These are phyloP conservation scores for Aegilops speltoides DNA, from an alignment of 176 grass and related monocot species.

Conservation along the genomic window DNA sequence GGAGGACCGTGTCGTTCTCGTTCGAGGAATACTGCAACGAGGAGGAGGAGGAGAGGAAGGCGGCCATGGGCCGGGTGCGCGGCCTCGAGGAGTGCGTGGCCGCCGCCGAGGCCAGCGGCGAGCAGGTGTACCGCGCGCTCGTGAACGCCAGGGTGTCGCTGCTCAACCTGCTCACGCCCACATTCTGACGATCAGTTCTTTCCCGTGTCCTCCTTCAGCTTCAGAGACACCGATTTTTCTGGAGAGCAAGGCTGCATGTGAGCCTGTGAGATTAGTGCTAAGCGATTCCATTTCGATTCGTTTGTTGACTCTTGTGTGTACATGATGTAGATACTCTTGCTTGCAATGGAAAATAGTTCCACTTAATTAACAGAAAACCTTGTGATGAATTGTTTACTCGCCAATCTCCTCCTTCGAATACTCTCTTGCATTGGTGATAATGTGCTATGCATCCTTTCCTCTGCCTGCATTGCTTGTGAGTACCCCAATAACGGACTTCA, in stretches of 20 bases:
- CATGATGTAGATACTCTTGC: slow-evolving; percentile 45
- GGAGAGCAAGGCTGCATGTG: slow-evolving; percentile 7
- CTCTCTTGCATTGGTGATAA: not conserved
- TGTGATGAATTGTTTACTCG: not conserved
- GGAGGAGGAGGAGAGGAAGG: slow-evolving; percentile 68
- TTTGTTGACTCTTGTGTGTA: slow-evolving; percentile 38
- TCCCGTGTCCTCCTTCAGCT: not conserved
- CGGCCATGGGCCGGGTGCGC: slow-evolving; percentile 44
- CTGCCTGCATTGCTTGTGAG: slow-evolving; percentile 5
- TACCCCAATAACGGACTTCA: not conserved
- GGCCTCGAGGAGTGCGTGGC: slow-evolving; percentile 59
- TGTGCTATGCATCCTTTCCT: too few relatives aligned
- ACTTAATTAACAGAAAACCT: not conserved
- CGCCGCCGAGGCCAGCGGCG: slow-evolving; percentile 47
- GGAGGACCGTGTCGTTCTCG: slow-evolving; percentile 32
- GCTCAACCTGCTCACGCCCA: slow-evolving; percentile 72
- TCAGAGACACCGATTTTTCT: not conserved
- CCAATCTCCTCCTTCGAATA: not conserved
- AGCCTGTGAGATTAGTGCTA: slow-evolving; percentile 22
- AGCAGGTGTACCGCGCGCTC: slow-evolving; percentile 61
- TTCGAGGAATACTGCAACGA: slow-evolving; percentile 51
- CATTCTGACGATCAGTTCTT: slow-evolving; percentile 30
- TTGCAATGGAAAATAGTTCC: slow-evolving; percentile 16
- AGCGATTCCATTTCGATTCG: slow-evolving; percentile 39
- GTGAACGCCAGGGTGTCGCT: slow-evolving; percentile 67